Base-by-base conservation (phyloP, 441 rosid species). In the Pelargonium fulgidum region DNA sequence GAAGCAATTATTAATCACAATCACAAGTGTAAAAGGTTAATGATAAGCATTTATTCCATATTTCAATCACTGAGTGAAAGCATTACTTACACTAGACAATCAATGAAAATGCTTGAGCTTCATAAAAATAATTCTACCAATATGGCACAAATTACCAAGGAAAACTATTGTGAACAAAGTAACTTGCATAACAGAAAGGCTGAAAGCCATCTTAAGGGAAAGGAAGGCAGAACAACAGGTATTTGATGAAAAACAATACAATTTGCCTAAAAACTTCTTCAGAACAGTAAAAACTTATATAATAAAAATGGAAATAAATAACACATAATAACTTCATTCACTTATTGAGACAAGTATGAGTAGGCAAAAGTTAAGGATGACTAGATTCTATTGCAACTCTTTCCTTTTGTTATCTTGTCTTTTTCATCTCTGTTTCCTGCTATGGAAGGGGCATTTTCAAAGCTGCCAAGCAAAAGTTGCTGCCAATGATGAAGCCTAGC, bases 241-340 rank as follows among this genome's bases (percentile, higher is more conserved):
- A 54, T 54, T 54, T 14, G 61, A 16, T 54, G 61, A 16, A 54
- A 54, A 50, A 54, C 6, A 54, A 54, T 54, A 22, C 63, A 59
- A 11, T 22, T 19, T 59, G 63, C 7, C 33, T 59, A 59, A 59
- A 59, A 2, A 20, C 10, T 59, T 59, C 61, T 16, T 59, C 1
- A 10, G 22, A 59, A 59, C 16, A 8, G 13, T 19, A 59, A 19
- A 54, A 54, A 14, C 16, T 54, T 54, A 14, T 1, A 54, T 16
- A 14, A 54, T 54, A 7, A 54, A 54, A 16, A 54, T 54, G 61
- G 61, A 54, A 54, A 54, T 0, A 54, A 54, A 16, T 14, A 54
- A 16, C 22, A 54, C 16, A 13, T 54, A 54, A 16, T 14, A 9
- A 54, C 61, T 14, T 54, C 22, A 54, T 54, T 16, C 9, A 14